Base-by-base conservation (phyloP, 1,284 basidiomycete genomes). In the Cutaneotrichosporon mucoides region DNA sequence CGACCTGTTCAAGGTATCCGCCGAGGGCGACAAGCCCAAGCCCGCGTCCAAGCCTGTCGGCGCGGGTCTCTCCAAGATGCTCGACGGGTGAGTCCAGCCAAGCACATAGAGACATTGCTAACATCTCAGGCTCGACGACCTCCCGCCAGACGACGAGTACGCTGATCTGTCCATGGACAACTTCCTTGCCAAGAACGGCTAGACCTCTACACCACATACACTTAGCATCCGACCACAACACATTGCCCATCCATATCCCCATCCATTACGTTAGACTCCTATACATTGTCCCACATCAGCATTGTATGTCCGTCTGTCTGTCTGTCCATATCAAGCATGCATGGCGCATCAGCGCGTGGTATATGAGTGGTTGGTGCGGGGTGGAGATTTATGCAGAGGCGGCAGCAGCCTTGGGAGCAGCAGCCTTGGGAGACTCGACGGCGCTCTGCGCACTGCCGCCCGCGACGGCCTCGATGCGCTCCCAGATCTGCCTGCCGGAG, bases 71-170 rank as follows among this genome's bases (percentile, higher is more conserved):
- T 92, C 89, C 79, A 90, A 88, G 72, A 81, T 93, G 41, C 79
- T 95, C 34, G 86, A 88, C 60, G 92, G 75, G 75, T 77, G 55
- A 59, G 76, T 72, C 35, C 24, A 24, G 24, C 24, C 24, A 24
- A 24, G 24, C 24, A 24, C 24, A 24, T 24, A 24, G 24, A 24
- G 24, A 24, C 24, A 8, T 16, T 35, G 46, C 37, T 58, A 8
- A 38, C 35, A 6, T 24, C 48, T 24, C 55, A 76, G 90, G 15
- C 79, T 96, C 57, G 92, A 94, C 69, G 92, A 94, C 68, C 80
- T 95, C 47, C 92, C 92, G 10, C 81, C 88, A 41, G 91, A 93
- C 73, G 89, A 92, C 60, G 92, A 96, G 78, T 95, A 95, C 73
- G 86, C 90, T 69, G 85, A 85, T 55, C 78, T 95, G 68, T 90